A percentile compares a stretch with the other conserved stretches of the same genome.
These are phyloP conservation scores for Globisporangium parvum DNA, from an alignment of 352 stramenopile species.

Conservation along the genomic window DNA sequence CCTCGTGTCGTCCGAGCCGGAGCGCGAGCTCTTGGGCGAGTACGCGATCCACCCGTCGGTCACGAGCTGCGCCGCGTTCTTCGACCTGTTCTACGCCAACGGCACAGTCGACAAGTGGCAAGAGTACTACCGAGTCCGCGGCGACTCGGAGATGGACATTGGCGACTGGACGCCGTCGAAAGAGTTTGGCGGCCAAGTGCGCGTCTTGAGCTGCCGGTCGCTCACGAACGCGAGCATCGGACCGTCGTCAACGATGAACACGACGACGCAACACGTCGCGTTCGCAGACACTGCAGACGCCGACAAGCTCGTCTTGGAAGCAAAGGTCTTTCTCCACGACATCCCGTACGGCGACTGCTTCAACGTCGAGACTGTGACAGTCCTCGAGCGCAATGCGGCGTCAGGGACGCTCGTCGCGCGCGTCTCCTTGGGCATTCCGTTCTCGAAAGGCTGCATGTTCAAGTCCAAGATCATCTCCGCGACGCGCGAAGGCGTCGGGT, in stretches of 20 bases:
- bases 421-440: constrained; percentile 71
- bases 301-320: constrained; percentile 53
- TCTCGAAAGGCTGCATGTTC: constrained; percentile 87
- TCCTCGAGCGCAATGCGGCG: constrained; percentile 37
- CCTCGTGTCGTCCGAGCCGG: constrained; percentile 54
- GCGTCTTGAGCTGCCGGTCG: constrained; percentile 56
- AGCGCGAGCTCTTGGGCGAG: constrained; percentile 67
- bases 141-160: constrained; percentile 67
- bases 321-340: constrained; percentile 66
- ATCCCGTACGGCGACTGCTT: constrained; percentile 87
- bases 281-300: constrained; percentile 31
- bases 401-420: constrained; percentile 46
- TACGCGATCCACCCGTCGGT: constrained; percentile 52
- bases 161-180: constrained; percentile 55
- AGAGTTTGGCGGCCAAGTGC: constrained; percentile 64
- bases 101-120: constrained; percentile 36
- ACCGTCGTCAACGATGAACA: constrained; percentile 78
- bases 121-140: constrained; percentile 64
- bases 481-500: constrained; percentile 50
- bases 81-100: constrained; percentile 65
- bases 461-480: constrained; percentile 87
- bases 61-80: constrained; percentile 47
- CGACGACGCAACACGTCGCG: constrained; percentile 60
- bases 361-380: constrained; percentile 60
- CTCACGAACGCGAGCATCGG: constrained; percentile 82